Base-by-base conservation (phyloP, 257 asterid genomes). In the Solanum microdontum region DNA sequence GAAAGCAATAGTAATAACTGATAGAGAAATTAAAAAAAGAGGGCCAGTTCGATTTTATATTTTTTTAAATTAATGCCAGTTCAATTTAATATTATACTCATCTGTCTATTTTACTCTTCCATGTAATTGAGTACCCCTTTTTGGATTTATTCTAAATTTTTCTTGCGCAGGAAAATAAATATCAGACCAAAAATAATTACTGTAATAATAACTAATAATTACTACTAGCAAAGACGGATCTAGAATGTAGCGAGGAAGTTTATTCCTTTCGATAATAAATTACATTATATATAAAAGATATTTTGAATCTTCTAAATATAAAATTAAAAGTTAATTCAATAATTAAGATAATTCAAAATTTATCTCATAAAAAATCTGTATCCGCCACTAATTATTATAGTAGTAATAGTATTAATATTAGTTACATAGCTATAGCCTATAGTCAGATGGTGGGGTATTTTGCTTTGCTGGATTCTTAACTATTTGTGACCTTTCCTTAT, bases 81-180 rank as follows among this genome's bases (percentile, higher is more conserved):
- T 55, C 80, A 77, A 33, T 40, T 79, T 79, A 62, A 60, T 48
- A 73, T 19, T 73, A 19, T 73, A 70, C 23, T 51, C 24, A 45
- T 45, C 68, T 80, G 85, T 80, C 40, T 48, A 48, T 48, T 82
- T 48, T 82, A 48, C 87, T 58, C 48, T 33, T 80, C 43, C 55
- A 37, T 76, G 87, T 48, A 89, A 86, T 89, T 73, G 79, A 86
- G 89, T 86, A 77, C 36, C 30, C 17, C 33, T 11, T 26, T 83
- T 83, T 86, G 87, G 86, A 86, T 73, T 36, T 58, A 89, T 74
- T 30, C 87, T 48, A 48, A 86, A n/a, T 55, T 69, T 82, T 60
- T 82, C 51, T 60, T 28, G 17, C 11, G 58, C 21, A 6, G 30
- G 39, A 4, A 32, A 72, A 70, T 40, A 79, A 40, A 37, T n/a